Percentiles rank a stretch among this genome's conserved stretches.
These are phyloP conservation scores for Leptodontidium sp. DNA, from an alignment of 2,329 filamentous ascomycete genomes.

Conservation along the genomic window DNA sequence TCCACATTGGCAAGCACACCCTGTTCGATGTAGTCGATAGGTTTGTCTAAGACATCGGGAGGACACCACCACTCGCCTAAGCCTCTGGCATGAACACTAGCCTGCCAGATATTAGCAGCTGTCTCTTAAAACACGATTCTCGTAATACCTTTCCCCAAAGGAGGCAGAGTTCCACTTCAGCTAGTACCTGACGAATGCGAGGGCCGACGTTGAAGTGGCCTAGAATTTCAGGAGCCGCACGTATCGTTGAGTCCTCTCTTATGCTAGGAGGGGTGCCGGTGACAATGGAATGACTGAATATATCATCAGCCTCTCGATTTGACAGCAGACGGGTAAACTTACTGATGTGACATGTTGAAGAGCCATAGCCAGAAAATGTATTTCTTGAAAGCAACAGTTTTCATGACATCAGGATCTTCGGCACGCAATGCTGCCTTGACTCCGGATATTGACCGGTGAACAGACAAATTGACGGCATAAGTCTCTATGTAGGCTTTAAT, in stretches of 20 bases:
- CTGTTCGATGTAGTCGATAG: conserved; percentile 7
- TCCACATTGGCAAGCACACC: conserved; percentile 12
- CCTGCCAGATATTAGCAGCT: conserved; percentile 1
- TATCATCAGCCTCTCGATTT: neutral
- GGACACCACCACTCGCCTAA: conserved; percentile 33
- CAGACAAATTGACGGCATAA: conserved; percentile 22
- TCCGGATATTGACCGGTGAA: conserved; percentile 24
- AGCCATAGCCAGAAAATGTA: conserved; percentile 30
- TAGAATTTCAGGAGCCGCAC: conserved; percentile 21
- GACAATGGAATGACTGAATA: conserved; percentile 18
- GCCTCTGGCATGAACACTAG: conserved; percentile 9
- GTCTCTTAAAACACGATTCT: neutral
- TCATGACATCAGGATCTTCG: conserved; percentile 10
- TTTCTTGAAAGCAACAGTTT: conserved; percentile 14
- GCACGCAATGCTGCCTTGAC: conserved; percentile 11
- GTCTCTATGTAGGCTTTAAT: conserved; percentile 27
- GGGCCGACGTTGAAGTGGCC: conserved; percentile 10
- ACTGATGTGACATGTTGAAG: conserved; percentile 30
- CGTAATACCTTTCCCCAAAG: conserved; percentile 24
- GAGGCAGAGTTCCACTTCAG: conserved; percentile 28
- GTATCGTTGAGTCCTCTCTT: conserved; percentile 23
- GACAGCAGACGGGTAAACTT: neutral
- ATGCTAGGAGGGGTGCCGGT: conserved; percentile 28
- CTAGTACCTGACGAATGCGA: conserved; percentile 13
- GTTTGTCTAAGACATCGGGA: neutral